phyloP scores from a whole-genome alignment of 148 eudicot genomes.

The Fagopyrum esculentum region DNA sequence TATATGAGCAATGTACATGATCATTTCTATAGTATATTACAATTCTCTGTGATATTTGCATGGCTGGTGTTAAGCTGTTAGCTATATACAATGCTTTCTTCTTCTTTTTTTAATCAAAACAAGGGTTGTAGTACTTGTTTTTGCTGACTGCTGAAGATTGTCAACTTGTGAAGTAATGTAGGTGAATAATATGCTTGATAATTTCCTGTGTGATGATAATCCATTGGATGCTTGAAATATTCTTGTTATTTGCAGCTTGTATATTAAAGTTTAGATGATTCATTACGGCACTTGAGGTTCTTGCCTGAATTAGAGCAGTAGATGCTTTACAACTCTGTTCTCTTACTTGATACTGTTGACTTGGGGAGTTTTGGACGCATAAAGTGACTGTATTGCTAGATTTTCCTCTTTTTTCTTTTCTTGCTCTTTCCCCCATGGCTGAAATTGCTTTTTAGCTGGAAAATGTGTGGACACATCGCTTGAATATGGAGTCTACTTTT shows the following conservation, averaged over 20 bases:
- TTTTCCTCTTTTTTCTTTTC: too few relatives aligned
- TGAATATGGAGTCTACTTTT: neutral
- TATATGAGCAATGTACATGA: neutral
- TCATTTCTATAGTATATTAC: neutral
- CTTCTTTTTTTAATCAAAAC: neutral
- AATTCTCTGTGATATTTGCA: neutral
- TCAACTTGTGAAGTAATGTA: neutral
- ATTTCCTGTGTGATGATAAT: neutral
- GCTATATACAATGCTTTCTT: neutral
- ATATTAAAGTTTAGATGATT: neutral
- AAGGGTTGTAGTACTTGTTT: neutral
- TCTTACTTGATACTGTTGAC: neutral
- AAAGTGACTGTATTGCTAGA: too few relatives aligned
- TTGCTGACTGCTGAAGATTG: neutral
- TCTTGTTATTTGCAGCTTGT: neutral
- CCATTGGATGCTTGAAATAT: neutral
- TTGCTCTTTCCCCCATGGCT: neutral
- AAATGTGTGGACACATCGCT: neutral
- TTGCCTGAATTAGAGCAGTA: neutral
- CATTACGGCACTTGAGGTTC: neutral
- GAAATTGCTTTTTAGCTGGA: neutral
- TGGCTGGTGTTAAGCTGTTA: neutral
- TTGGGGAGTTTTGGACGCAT: neutral
- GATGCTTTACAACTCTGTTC: neutral
- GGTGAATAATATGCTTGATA: neutral